phyloP scores from a whole-genome alignment of 192 early-diverging fungal species.

The Funneliformis mosseae region DNA sequence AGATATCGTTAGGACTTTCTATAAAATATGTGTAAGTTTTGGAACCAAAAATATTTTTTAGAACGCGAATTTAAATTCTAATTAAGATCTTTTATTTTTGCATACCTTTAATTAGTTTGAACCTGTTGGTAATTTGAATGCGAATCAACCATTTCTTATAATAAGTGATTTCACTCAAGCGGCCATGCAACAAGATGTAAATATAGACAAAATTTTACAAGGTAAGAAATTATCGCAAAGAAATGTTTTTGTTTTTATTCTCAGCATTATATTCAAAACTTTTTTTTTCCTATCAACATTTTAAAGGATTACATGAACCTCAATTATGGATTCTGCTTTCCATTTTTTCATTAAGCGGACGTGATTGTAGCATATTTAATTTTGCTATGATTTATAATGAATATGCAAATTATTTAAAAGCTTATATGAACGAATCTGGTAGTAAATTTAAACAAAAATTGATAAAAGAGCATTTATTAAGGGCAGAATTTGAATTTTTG shows the following conservation, averaged over 20 bases:
- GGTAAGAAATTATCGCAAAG: background rate
- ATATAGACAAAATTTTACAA: background rate
- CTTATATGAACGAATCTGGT: background rate
- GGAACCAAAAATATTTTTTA: background rate
- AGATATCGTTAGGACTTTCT: background rate
- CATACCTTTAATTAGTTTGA: background rate
- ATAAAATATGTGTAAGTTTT: conserved; percentile 19
- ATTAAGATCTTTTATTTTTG: background rate
- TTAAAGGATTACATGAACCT: background rate
- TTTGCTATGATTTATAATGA: background rate
- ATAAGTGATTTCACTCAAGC: background rate
- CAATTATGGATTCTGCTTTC: background rate
- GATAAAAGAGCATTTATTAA: background rate
- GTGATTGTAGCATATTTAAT: background rate
- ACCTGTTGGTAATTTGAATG: background rate
- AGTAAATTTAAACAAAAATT: background rate
- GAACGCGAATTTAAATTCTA: background rate
- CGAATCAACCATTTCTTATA: background rate
- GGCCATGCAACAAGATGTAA: background rate
- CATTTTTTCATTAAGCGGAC: background rate
- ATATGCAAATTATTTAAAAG: background rate
- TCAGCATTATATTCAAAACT: background rate
- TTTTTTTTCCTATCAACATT: background rate
- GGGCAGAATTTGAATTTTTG: background rate
- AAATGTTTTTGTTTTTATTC: background rate